Conservation (phyloP, 306 rosid genomes). For the Acacia acuminata region DNA sequence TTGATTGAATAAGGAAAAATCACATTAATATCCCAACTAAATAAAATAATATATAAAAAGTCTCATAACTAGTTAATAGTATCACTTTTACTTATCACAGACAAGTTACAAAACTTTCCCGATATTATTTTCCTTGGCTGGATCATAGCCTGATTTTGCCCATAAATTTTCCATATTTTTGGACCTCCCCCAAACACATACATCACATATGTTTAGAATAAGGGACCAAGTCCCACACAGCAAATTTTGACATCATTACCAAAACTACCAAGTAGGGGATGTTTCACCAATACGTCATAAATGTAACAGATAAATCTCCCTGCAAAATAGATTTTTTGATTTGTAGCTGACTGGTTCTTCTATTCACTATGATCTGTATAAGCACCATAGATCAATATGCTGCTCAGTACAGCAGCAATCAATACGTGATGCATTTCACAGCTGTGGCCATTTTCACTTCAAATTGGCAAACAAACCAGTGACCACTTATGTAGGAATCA, state of each 20-base stretch:
- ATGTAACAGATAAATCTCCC: background rate
- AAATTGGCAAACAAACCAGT: background rate
- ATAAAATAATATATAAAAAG: no score
- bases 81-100: no score
- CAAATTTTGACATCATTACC: background rate
- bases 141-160: no score
- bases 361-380: background rate
- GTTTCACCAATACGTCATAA: background rate
- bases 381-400: constrained; percentile 1
- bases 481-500: background rate
- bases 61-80: no score
- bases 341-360: background rate
- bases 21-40: no score
- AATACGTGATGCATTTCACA: background rate
- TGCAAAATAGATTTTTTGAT: background rate
- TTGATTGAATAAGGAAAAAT: no score
- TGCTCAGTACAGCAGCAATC: constrained; percentile 9
- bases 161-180: no score
- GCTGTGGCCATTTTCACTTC: background rate
- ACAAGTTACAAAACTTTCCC: no score
- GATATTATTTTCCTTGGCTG: no score
- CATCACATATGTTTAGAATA: background rate
- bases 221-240: background rate
- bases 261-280: constrained; percentile 2
- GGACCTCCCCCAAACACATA: background rate